Evolutionary conservation across 441 rosid genomes (phyloP), one percentile per base, ranked within the genome.

Genomic region (Mallotus repandus): DNA sequence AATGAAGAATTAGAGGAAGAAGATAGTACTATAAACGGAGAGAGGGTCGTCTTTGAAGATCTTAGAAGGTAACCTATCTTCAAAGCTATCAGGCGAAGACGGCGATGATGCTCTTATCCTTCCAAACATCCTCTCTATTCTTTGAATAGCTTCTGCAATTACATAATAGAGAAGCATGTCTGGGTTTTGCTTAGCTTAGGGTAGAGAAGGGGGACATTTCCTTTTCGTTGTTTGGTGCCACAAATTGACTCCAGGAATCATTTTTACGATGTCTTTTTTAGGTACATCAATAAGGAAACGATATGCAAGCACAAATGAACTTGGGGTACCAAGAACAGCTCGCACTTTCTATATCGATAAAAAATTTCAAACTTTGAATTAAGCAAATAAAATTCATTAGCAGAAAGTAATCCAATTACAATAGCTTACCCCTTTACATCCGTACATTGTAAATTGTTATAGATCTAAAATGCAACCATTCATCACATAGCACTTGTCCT

Each of bases 41-140:
- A 94, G 87, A 75, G 88, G 85, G 80, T 94, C 96, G 78, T 85
- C 89, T 79, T 89, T 94, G 86, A 90, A 80, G 78, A 89, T 78
- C 84, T 94, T 91, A 56, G 93, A 76, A 46, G 93, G 85, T 8
- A 82, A 83, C 64, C 87, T 81, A 75, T 88, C 93, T 73, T 35
- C 41, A 4, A 90, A 70, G 74, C 74, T 50, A 18, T 88, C 95
- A 18, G 79, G 81, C 49, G 98, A 73, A 5, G 94, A 82, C 11
- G 89, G 87, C n/a, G 95, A 88, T 16, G 95, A 76, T 29, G 84
- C 79, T 76, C 98, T 87, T 66, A 94, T 77, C 79, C 91, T 89
- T 14, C 97, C 95, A 11, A 89, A 87, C 98, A 93, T 88, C 55
- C 41, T 46, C 35, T 14, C 29, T 63, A 7, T 41, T 41, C 41